Evolutionary conservation across 148 eudicot genomes (phyloP).

Genomic region (Gaultheria prostrata): DNA sequence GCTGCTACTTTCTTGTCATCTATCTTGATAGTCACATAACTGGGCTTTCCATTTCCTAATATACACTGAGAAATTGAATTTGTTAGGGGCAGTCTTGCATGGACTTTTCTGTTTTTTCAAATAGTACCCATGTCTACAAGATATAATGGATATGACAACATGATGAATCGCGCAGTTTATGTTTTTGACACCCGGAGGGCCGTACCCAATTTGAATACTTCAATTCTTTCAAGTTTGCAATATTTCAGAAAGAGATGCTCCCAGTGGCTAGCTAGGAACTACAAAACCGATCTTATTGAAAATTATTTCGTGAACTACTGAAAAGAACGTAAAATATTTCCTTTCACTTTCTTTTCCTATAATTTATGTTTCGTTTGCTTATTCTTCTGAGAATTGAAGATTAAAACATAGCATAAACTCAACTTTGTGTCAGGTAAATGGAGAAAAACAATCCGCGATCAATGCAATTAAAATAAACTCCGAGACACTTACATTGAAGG

Average conservation of each 20-base stretch:
- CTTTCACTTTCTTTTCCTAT: background rate
- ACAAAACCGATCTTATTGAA: background rate
- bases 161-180: background rate
- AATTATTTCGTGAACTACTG: background rate
- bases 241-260: background rate
- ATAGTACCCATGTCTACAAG: too few species aligned
- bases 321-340: background rate
- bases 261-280: background rate
- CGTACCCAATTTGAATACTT: background rate
- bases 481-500: conserved; percentile 47
- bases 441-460: background rate
- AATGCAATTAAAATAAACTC: background rate
- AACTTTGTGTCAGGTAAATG: background rate
- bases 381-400: background rate
- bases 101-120: too few species aligned
- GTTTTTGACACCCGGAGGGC: background rate
- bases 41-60: conserved; percentile 42
- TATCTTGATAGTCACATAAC: conserved; percentile 74
- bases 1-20: conserved; percentile 60
- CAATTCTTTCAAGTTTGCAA: background rate
- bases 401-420: background rate
- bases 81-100: background rate
- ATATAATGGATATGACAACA: background rate
- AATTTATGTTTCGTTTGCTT: background rate
- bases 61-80: conserved; percentile 55